Conservation (phyloP, 2,329 filamentous ascomycete species). For the Fusarium nodosum region DNA sequence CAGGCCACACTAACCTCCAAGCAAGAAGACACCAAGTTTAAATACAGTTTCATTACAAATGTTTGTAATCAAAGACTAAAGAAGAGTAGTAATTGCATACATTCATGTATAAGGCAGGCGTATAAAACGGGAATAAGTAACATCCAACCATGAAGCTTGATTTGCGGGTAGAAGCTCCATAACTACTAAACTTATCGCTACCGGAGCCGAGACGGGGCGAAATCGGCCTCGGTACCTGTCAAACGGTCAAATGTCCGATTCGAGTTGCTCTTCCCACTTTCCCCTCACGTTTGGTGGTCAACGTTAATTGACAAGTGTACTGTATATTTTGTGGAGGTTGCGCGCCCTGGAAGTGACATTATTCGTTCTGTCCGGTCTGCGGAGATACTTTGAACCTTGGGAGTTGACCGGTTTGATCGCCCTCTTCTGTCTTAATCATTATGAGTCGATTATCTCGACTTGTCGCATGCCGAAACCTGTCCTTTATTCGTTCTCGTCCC, state of each 20-base stretch:
- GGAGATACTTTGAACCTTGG: slow-evolving; percentile 16
- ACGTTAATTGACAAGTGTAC: not conserved
- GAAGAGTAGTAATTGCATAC: not conserved
- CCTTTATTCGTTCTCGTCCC: not conserved
- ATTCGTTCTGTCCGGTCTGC: slow-evolving; percentile 18
- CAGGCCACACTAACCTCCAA: not conserved
- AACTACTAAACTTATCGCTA: slow-evolving; percentile 4
- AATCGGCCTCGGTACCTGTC: slow-evolving; percentile 33
- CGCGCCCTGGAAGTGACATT: slow-evolving; percentile 5
- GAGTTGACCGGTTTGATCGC: slow-evolving; percentile 2
- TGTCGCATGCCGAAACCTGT: slow-evolving; percentile 14
- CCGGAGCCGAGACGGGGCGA: slow-evolving; percentile 33
- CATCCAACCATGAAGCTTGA: slow-evolving; percentile 2
- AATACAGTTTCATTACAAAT: slow-evolving; percentile 1
- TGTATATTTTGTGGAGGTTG: slow-evolving; percentile 28
- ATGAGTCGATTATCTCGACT: slow-evolving; percentile 30
- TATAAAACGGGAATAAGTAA: slow-evolving; percentile 14
- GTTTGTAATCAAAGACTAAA: not conserved
- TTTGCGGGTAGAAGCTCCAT: slow-evolving; percentile 18
- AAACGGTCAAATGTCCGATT: slow-evolving; percentile 13
- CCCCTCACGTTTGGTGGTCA: slow-evolving; percentile 26
- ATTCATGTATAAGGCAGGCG: not conserved
- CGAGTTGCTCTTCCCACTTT: slow-evolving; percentile 7
- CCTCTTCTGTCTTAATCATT: slow-evolving; percentile 1
- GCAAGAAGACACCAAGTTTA: not conserved